A percentile compares a stretch with the other conserved stretches of the same genome.
Evolutionary conservation across 345 rosid genomes (phyloP).

Genomic region (Boechera stricta): DNA sequence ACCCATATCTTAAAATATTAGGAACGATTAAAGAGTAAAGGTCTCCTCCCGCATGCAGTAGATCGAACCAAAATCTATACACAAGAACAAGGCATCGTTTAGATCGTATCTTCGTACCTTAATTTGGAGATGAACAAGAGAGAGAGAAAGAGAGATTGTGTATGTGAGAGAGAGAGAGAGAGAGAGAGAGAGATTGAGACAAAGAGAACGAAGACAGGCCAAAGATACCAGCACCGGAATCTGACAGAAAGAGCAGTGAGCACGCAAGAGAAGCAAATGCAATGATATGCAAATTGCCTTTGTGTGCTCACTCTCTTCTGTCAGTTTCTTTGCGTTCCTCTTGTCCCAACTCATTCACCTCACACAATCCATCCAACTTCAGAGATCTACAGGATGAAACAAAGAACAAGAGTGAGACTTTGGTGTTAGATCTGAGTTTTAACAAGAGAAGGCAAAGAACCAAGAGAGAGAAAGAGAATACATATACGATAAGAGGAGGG

Average conservation of each 20-base stretch:
- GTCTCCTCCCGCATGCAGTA: constrained; percentile 25
- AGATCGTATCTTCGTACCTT: constrained; percentile 24
- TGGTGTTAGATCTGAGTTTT: constrained; percentile 27
- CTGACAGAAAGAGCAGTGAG: constrained; percentile 97
- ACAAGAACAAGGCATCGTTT: constrained; percentile 15
- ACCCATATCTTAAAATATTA: constrained; percentile 40
- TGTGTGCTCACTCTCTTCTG: constrained; percentile 99
- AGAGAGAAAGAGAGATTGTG: not conserved
- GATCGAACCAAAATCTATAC: constrained; percentile 17
- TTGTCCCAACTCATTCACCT: constrained; percentile 20
- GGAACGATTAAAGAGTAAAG: constrained; percentile 30
- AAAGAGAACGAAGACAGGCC: constrained; percentile 48
- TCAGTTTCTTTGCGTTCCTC: constrained; percentile 65
- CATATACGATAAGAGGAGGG: not conserved
- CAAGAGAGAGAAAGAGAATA: not conserved
- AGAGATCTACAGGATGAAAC: constrained; percentile 40
- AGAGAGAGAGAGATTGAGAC: constrained; percentile 26
- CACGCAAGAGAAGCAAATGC: constrained; percentile 84
- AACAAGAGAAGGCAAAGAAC: constrained; percentile 15
- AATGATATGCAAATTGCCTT: constrained; percentile 61
- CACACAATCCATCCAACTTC: constrained; percentile 18
- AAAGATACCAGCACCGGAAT: constrained; percentile 58
- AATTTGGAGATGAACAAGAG: constrained; percentile 14
- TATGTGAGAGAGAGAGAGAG: not conserved
- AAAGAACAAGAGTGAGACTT: constrained; percentile 22